Percentiles rank a stretch among this genome's conserved stretches.
Evolutionary conservation across 208 protist species (phyloP).

Genomic region (Plasmodiophora brassicae): DNA sequence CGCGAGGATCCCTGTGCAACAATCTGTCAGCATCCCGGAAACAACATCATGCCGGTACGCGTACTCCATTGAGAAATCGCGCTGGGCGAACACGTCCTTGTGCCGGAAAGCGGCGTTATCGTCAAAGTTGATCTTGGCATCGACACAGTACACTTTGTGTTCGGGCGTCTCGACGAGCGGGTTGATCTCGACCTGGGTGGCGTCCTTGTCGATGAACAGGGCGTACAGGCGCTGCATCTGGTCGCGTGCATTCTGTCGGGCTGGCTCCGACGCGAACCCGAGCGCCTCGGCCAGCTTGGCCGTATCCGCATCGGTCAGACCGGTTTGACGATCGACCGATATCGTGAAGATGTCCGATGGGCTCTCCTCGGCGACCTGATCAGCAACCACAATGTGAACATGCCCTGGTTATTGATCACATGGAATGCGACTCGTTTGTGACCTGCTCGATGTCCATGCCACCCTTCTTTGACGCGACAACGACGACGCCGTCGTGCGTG

Average conservation of each 20-base stretch:
- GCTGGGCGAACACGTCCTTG: constrained; percentile 82
- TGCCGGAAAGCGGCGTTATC: constrained; percentile 96
- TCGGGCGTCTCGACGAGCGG: constrained; percentile 86
- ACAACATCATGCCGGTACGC: no score
- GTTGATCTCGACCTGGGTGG: constrained; percentile 97
- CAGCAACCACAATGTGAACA: no score
- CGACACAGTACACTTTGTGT: constrained; percentile 69
- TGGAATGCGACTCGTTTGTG: no score
- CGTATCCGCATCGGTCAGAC: background rate
- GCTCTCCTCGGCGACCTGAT: constrained; percentile 78
- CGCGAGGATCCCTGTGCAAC: no score
- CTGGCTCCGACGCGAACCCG: constrained; percentile 50
- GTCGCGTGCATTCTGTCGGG: constrained; percentile 67
- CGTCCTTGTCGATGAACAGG: constrained; percentile 80
- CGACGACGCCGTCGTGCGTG: constrained; percentile 51
- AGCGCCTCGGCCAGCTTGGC: background rate
- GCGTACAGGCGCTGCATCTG: constrained; percentile 93
- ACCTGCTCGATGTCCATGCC: constrained; percentile 95
- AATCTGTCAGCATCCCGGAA: no score
- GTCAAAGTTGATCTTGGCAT: constrained; percentile 98
- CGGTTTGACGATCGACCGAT: constrained; percentile 19
- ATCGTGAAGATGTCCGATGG: constrained; percentile 85
- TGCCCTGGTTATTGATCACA: no score
- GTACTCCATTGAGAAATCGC: constrained; percentile 82
- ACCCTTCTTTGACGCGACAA: constrained; percentile 82